phyloP scores from a whole-genome alignment of 805 yeast genomes.

The Monosporozyma siamensis region DNA sequence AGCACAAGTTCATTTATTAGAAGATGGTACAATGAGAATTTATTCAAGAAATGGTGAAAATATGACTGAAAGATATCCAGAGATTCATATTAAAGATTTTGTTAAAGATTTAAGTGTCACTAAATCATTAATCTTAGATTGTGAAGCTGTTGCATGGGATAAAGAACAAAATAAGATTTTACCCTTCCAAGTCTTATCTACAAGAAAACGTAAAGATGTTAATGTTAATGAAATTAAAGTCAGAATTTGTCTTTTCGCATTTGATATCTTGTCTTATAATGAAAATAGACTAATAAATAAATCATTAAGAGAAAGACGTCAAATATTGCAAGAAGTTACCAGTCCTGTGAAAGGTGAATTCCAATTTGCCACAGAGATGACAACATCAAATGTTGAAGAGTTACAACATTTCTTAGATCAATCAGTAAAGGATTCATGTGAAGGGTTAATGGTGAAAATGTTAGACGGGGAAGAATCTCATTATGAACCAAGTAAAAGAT shows the following conservation, averaged over 20 bases:
- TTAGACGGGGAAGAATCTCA: slow-evolving; percentile 69
- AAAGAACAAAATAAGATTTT: slow-evolving; percentile 63
- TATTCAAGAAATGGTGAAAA: slow-evolving; percentile 94
- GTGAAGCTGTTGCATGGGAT: slow-evolving; percentile 99
- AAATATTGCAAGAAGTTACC: slow-evolving; percentile 47
- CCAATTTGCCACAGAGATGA: slow-evolving; percentile 65
- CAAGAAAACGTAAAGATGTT: slow-evolving; percentile 91
- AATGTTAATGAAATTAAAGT: slow-evolving; percentile 81
- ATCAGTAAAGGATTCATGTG: slow-evolving; percentile 82
- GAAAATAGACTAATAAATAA: slow-evolving; percentile 59
- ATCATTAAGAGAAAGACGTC: slow-evolving; percentile 63
- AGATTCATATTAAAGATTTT: slow-evolving; percentile 62
- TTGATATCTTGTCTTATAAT: slow-evolving; percentile 72
- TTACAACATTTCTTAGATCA: slow-evolving; percentile 80
- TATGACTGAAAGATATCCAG: slow-evolving; percentile 95
- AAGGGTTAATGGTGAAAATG: slow-evolving; percentile 92
- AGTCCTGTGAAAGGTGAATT: slow-evolving; percentile 64
- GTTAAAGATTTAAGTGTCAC: slow-evolving; percentile 32
- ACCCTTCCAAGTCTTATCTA: slow-evolving; percentile 88
- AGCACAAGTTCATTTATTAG: slow-evolving; percentile 79
- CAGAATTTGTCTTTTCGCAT: slow-evolving; percentile 84
- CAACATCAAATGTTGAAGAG: slow-evolving; percentile 61
- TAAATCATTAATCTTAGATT: slow-evolving; percentile 68
- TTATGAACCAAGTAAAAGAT: slow-evolving; percentile 91
- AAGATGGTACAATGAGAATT: slow-evolving; percentile 57